Base-by-base conservation (phyloP, 2,329 filamentous ascomycete genomes). In the Beauveria sp. region DNA sequence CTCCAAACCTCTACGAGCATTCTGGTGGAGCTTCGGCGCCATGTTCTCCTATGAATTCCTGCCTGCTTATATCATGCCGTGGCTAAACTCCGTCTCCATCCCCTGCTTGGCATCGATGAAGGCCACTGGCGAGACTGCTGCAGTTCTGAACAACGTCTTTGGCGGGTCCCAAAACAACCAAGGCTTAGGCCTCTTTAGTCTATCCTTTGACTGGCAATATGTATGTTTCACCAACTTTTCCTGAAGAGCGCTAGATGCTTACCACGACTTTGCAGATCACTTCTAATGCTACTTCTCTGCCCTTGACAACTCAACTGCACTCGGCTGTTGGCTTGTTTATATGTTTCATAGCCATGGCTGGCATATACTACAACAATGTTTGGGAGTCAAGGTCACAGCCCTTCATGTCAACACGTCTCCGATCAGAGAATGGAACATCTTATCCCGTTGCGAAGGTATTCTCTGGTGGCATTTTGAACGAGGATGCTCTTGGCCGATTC, bases 201-300 rank as follows among this genome's bases (percentile, higher is more conserved):
- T 83, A 0, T 79, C 77, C 0, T 76, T 83, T n/a, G 81, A 83
- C 63, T 83, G 80, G 80, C 80, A 79, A 75, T 79, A 79, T 52
- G 76, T 78, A 74, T 77, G 80, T 69, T 1, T 3, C 5, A 43
- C 54, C 59, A 64, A 64, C 20, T 16, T n/a, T 9, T 26, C 26
- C 22, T 1, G 30, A 16, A 5, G 6, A 16, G 8, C 18, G 14
- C 8, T 16, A 16, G 18, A n/a, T 30, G 26, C 14, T 50, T 1
- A 50, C 47, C 5, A 44, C 8, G 10, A 12, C 5, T 2, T 9
- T 12, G 2, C 64, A 84, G 78, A 81, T 84, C 55, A 83, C 80
- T 6, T 84, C 80, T 0, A 77, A 76, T 65, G 72, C 76, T 47
- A 82, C 81, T 0, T 78, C 82, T 0, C 74, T 84, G 1, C 82